A percentile compares a stretch with the other conserved stretches of the same genome.
Evolutionary conservation across 345 rosid genomes (phyloP).

Genomic region (Heritiera fomes): DNA sequence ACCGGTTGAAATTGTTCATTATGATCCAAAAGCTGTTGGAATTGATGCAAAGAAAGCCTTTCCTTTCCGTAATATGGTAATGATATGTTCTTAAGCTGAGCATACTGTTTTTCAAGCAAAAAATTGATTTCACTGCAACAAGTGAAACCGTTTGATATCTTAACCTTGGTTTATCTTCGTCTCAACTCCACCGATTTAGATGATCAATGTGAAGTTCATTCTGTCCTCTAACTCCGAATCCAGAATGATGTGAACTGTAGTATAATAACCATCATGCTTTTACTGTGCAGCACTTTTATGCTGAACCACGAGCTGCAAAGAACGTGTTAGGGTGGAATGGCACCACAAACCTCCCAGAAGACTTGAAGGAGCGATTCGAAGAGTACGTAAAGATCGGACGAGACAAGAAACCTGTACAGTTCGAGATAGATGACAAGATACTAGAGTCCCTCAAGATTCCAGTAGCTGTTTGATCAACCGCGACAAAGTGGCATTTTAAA

Average conservation of each 20-base stretch:
- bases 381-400: conserved; percentile 82
- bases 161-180: background rate
- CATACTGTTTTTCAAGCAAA: background rate
- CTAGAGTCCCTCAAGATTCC: conserved; percentile 77
- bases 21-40: conserved; percentile 83
- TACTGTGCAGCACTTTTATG: conserved; percentile 77
- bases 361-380: conserved; percentile 75
- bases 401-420: conserved; percentile 77
- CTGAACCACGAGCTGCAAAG: conserved; percentile 95
- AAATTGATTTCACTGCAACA: background rate
- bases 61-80: conserved; percentile 92
- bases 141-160: background rate
- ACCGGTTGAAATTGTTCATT: conserved; percentile 74
- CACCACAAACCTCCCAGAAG: conserved; percentile 73
- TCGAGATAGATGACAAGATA: conserved; percentile 82
- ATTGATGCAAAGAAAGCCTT: conserved; percentile 91
- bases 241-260: background rate
- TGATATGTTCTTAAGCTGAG: background rate
- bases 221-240: background rate
- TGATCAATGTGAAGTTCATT: background rate
- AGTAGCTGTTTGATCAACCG: conserved; percentile 42
- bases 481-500: background rate
- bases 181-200: background rate
- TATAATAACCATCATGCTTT: background rate
- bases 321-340: conserved; percentile 76